A percentile compares a stretch with the other conserved stretches of the same genome.
These are phyloP conservation scores for Pyricularia sp. DNA, from an alignment of 2,329 filamentous ascomycete genomes.

Conservation along the genomic window DNA sequence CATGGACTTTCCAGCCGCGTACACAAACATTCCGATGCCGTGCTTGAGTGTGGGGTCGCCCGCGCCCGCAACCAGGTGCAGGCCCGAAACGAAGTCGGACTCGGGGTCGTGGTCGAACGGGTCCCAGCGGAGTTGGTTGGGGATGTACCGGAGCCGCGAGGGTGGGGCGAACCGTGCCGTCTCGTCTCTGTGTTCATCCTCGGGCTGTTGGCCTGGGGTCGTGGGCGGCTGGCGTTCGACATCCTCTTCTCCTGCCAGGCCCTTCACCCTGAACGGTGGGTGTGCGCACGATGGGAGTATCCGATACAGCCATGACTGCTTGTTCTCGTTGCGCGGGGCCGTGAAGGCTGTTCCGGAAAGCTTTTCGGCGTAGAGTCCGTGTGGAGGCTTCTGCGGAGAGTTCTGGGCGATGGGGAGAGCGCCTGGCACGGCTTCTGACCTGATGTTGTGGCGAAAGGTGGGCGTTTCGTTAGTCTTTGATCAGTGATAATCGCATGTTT, in stretches of 20 bases:
- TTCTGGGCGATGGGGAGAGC: slow-evolving; percentile 64
- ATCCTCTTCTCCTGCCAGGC: slow-evolving; percentile 19
- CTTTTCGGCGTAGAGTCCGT: slow-evolving; percentile 71
- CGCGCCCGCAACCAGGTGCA: slow-evolving; percentile 53
- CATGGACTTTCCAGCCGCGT: slow-evolving; percentile 57
- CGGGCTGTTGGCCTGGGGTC: not conserved
- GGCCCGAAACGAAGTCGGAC: slow-evolving; percentile 26
- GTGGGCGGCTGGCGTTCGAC: not conserved
- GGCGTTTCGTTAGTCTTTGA: not conserved
- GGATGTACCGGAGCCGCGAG: slow-evolving; percentile 43
- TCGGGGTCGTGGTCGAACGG: slow-evolving; percentile 41
- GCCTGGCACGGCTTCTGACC: slow-evolving; percentile 61
- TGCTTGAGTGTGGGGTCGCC: slow-evolving; percentile 59
- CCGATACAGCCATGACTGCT: slow-evolving; percentile 59
- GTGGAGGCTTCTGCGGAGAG: slow-evolving; percentile 66
- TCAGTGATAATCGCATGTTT: not conserved
- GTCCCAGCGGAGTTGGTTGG: slow-evolving; percentile 60
- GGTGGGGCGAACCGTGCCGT: not conserved
- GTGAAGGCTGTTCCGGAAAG: slow-evolving; percentile 60
- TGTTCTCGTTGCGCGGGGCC: slow-evolving; percentile 52
- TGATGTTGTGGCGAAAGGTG: slow-evolving; percentile 17
- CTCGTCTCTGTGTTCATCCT: not conserved
- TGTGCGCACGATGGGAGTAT: slow-evolving; percentile 53
- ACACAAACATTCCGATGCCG: slow-evolving; percentile 56
- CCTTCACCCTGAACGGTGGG: slow-evolving; percentile 33